Conservation (phyloP, 345 rosid genomes). For the Theobroma cacao region DNA sequence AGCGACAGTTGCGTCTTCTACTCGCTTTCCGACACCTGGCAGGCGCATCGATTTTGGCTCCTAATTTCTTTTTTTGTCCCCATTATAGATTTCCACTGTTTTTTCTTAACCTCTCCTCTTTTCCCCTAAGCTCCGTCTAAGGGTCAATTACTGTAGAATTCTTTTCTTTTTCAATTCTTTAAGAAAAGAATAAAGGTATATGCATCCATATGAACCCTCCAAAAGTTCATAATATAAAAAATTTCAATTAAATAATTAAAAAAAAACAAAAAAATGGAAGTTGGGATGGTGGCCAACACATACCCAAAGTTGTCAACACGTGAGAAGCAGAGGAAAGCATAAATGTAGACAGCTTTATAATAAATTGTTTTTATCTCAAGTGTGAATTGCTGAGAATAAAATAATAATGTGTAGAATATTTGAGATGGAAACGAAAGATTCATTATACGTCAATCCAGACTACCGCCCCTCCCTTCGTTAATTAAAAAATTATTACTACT, state of each 20-base stretch:
- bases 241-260: background rate
- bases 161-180: too few species aligned
- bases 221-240: background rate
- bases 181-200: too few species aligned
- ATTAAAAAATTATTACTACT: too few species aligned
- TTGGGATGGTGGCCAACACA: slow-evolving; percentile 2
- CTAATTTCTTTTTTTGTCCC: background rate
- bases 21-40: background rate
- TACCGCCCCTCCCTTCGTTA: too few species aligned
- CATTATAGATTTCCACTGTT: background rate
- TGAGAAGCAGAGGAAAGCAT: background rate
- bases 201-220: background rate
- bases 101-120: background rate
- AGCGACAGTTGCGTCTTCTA: slow-evolving; percentile 3
- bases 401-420: background rate
- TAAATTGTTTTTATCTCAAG: background rate
- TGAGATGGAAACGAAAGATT: background rate
- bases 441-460: background rate
- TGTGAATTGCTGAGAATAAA: background rate
- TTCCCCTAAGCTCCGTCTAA: background rate
- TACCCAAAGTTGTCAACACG: background rate
- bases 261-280: background rate
- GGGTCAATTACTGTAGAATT: background rate
- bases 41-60: background rate
- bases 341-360: background rate